These are phyloP conservation scores for Wickerhamomyces bisporus DNA, from an alignment of 805 yeast species.

Conservation along the genomic window DNA sequence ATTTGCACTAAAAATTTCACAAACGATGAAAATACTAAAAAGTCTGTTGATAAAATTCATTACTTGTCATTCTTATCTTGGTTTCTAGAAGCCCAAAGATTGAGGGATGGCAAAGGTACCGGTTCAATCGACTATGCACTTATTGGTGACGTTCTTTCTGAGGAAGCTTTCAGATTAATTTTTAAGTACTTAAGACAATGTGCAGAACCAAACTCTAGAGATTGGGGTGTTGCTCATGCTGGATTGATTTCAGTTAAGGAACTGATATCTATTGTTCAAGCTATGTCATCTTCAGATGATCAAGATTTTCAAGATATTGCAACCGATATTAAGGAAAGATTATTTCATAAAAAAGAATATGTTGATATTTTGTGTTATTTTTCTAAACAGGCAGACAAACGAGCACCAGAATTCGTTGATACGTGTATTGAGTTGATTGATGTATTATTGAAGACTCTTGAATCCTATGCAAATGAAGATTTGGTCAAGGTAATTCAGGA, in stretches of 20 bases:
- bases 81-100: constrained; percentile 67
- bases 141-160: constrained; percentile 53
- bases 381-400: constrained; percentile 59
- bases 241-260: constrained; percentile 64
- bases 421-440: constrained; percentile 62
- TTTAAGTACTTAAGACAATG: constrained; percentile 34
- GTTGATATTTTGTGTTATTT: constrained; percentile 50
- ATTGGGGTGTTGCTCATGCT: constrained; percentile 64
- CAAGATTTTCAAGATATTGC: constrained; percentile 49
- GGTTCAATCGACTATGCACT: constrained; percentile 35
- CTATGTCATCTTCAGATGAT: constrained; percentile 34
- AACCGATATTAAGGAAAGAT: constrained; percentile 53
- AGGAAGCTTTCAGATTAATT: constrained; percentile 53
- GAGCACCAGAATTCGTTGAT: constrained; percentile 56
- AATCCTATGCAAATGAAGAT: constrained; percentile 56
- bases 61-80: constrained; percentile 64
- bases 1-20: constrained; percentile 45
- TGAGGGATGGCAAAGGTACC: constrained; percentile 22
- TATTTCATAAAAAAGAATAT: constrained; percentile 65
- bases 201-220: constrained; percentile 28
- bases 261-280: constrained; percentile 41
- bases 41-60: constrained; percentile 23
- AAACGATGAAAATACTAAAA: constrained; percentile 28
- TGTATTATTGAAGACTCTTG: constrained; percentile 61
- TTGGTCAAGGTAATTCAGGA: constrained; percentile 43